Base-by-base conservation (phyloP, 1,284 basidiomycete genomes). In the Pseudozyma tsukubaensis region DNA sequence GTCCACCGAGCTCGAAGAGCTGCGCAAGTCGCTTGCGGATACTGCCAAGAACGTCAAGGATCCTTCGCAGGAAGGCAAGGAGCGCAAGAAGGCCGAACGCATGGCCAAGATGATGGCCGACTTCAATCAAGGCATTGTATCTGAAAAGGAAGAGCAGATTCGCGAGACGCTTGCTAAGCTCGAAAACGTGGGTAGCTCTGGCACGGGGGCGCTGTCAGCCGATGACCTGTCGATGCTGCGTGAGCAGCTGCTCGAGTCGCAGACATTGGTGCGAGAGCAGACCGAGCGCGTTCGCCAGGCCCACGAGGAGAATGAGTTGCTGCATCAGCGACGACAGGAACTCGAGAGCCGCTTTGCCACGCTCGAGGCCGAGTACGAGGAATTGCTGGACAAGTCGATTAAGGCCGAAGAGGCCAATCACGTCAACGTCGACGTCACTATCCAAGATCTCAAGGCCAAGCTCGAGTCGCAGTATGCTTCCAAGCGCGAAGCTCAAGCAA, bases 61-160 rank as follows among this genome's bases (percentile, higher is more conserved):
- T 48, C 75, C 91, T 13, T 91, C 90, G 35, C 89, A 90, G 24
- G 96, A 97, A 85, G 96, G 73, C 96, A 98, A 97, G 87, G 96
- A 99, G 88, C 96, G 94, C 88, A 91, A 94, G 85, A 99, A 98
- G 86, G 94, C 97, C 81, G 96, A 98, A 87, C 97, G 97, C 89
- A 94, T 99, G 92, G 94, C 93, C n/a, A 88, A 96, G 77, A 97
- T 99, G 94, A 97, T 99, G 95, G 94, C 95, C 69, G 96, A 97
- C 86, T 97, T 99, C 81, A 81, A 79, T 58, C 73, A 80, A 36
- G 80, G 95, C 95, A 87, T 90, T 92, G 78, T 95, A 85, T 94
- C 93, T 42, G 94, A 96, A 87, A 93, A 94, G 87, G 94, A 96
- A 84, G 93, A 95, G 80, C 92, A 94, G 79, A 89, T 97, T 79